Conservation (phyloP, 202 grass and related monocot species). For the Setaria viridis region DNA sequence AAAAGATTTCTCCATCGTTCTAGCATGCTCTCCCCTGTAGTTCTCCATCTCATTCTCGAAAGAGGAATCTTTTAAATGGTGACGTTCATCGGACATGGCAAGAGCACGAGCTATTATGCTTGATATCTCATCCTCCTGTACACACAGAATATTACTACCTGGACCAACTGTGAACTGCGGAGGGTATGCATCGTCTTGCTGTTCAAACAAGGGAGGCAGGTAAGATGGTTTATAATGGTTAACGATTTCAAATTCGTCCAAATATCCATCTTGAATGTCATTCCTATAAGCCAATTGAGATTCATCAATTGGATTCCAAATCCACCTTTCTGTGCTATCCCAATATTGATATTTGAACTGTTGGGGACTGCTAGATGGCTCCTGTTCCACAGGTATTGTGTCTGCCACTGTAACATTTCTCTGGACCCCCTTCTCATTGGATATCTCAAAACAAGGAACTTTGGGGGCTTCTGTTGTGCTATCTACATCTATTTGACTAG, state of each 20-base stretch:
- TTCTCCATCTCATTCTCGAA: conserved; percentile 55
- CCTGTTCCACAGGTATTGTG: conserved; percentile 40
- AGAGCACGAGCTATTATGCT: conserved; percentile 93
- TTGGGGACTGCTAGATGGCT: conserved; percentile 29
- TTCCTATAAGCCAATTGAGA: conserved; percentile 63
- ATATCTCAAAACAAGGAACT: conserved; percentile 33
- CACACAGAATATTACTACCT: conserved; percentile 69
- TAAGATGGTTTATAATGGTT: conserved; percentile 63
- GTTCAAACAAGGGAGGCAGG: conserved; percentile 58
- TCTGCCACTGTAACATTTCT: conserved; percentile 24
- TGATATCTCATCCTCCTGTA: conserved; percentile 88
- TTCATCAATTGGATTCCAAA: conserved; percentile 73
- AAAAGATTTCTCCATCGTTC: conserved; percentile 69
- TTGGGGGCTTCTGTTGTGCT: conserved; percentile 37
- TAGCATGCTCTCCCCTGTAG: conserved; percentile 48
- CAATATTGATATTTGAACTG: conserved; percentile 51
- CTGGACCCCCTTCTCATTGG: conserved; percentile 38
- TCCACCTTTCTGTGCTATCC: conserved; percentile 65
- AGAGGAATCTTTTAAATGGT: conserved; percentile 32
- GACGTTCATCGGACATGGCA: conserved; percentile 62
- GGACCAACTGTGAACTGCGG: conserved; percentile 70
- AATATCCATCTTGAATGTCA: conserved; percentile 49
- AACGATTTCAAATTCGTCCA: conserved; percentile 67
- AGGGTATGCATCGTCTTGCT: conserved; percentile 50
- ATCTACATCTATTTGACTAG: conserved; percentile 44